These are phyloP conservation scores for Benincasa hispida DNA, from an alignment of 306 rosid species.

Conservation along the genomic window DNA sequence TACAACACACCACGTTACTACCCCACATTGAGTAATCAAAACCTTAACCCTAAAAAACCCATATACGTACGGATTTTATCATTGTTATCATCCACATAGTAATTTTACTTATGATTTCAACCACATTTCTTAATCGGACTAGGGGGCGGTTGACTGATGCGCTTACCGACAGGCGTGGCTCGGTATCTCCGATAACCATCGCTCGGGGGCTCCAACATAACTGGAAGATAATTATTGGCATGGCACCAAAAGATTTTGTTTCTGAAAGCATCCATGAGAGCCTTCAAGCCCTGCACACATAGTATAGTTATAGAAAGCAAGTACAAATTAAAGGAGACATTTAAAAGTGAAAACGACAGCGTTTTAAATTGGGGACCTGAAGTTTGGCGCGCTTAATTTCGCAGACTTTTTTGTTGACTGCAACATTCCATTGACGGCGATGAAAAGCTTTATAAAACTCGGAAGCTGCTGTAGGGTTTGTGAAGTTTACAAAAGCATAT, in stretches of 20 bases:
- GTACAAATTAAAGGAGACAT: too few relatives aligned
- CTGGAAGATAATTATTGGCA: conserved; percentile 1
- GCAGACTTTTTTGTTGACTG: conserved; percentile 3
- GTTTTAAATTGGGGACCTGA: conserved; percentile 2
- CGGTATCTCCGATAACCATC: neutral
- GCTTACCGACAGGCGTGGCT: neutral
- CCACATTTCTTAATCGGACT: neutral
- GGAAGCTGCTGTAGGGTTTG: neutral
- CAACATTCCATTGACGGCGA: neutral
- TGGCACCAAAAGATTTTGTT: conserved; percentile 9
- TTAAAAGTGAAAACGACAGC: neutral
- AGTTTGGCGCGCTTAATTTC: neutral
- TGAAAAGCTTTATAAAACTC: neutral
- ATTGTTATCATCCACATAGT: neutral
- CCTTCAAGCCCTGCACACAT: neutral
- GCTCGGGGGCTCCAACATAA: neutral
- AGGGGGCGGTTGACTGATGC: neutral
- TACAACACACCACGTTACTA: neutral
- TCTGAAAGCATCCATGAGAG: neutral
- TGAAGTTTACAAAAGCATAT: conserved; percentile 10
- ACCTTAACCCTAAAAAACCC: neutral
- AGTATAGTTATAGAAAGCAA: too few relatives aligned
- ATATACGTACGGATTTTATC: neutral
- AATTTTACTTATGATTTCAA: neutral
- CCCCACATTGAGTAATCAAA: neutral